These are phyloP conservation scores for Penicillium malachiteum DNA, from an alignment of 495 filamentous ascomycete species.

Conservation along the genomic window DNA sequence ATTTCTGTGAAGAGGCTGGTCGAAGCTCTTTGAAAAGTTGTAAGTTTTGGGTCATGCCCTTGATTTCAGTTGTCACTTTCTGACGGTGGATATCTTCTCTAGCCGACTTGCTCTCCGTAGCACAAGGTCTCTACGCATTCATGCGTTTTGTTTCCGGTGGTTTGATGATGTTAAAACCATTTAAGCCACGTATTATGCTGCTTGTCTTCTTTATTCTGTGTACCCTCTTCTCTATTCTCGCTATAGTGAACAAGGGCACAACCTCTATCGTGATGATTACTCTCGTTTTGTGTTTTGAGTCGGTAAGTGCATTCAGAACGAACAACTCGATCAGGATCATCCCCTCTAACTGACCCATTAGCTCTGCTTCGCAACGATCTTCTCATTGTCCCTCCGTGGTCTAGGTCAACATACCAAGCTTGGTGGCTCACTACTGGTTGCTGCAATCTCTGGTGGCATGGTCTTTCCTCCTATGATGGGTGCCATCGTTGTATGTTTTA, in stretches of 20 bases:
- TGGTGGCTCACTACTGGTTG: constrained; percentile 64
- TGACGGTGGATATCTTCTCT: constrained; percentile 4
- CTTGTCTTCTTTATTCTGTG: constrained; percentile 46
- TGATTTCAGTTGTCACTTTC: background rate
- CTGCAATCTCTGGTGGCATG: constrained; percentile 63
- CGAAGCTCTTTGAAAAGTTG: constrained; percentile 8
- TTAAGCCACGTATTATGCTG: constrained; percentile 55
- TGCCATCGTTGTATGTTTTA: constrained; percentile 14
- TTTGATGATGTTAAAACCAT: constrained; percentile 41
- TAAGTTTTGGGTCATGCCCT: background rate
- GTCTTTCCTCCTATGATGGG: constrained; percentile 68
- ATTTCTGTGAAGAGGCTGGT: constrained; percentile 39
- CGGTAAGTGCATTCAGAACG: constrained; percentile 15
- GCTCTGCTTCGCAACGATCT: constrained; percentile 70
- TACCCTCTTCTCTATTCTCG: constrained; percentile 58
- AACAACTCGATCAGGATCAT: background rate
- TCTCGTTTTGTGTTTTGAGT: constrained; percentile 69
- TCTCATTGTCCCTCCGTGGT: constrained; percentile 65
- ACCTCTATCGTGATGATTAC: constrained; percentile 58
- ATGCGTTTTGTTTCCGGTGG: constrained; percentile 61
- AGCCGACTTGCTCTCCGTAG: constrained; percentile 60
- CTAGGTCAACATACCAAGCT: constrained; percentile 70
- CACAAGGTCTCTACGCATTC: constrained; percentile 64
- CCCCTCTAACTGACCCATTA: background rate
- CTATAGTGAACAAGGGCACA: constrained; percentile 52